Percentiles rank a stretch among this genome's conserved stretches.
Conservation (phyloP, 495 filamentous ascomycete genomes). For the Neurospora sp. region DNA sequence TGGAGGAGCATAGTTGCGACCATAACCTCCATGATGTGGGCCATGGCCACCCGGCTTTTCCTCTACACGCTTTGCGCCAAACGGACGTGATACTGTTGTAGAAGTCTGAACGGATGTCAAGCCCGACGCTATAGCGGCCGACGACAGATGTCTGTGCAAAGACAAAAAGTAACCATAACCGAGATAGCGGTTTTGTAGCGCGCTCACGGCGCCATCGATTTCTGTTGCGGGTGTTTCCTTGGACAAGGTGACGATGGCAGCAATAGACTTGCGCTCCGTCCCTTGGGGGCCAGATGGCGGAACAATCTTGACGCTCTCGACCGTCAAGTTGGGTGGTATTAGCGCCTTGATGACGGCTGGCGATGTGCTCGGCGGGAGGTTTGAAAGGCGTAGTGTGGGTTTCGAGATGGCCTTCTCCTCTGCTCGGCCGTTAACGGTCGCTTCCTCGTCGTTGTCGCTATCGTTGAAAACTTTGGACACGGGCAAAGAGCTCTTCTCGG, state of each 20-base stretch:
- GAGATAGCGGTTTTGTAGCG: constrained; percentile 76
- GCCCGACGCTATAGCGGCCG: constrained; percentile 55
- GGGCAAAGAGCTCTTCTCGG: constrained; percentile 9
- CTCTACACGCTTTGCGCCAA: constrained; percentile 69
- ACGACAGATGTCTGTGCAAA: constrained; percentile 75
- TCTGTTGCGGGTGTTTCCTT: constrained; percentile 77
- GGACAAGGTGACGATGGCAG: constrained; percentile 76
- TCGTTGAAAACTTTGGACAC: constrained; percentile 32
- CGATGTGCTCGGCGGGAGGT: constrained; percentile 54
- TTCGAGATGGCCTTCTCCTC: constrained; percentile 70
- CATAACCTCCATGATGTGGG: constrained; percentile 49
- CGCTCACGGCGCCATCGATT: constrained; percentile 70
- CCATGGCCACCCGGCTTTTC: constrained; percentile 36
- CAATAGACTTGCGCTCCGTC: constrained; percentile 63
- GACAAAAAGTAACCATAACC: constrained; percentile 79
- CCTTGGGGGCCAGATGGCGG: constrained; percentile 29
- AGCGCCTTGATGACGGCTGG: constrained; percentile 63
- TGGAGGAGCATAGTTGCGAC: constrained; percentile 76
- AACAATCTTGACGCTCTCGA: constrained; percentile 73
- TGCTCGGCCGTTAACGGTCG: constrained; percentile 28
- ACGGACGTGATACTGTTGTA: constrained; percentile 53
- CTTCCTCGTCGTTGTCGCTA: constrained; percentile 35
- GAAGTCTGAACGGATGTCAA: constrained; percentile 43
- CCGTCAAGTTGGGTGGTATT: constrained; percentile 54
- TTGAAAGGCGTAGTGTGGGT: constrained; percentile 71